Evolutionary conservation across 2,329 filamentous ascomycete genomes (phyloP).

Genomic region (Scopulariopsis brevicaulis): DNA sequence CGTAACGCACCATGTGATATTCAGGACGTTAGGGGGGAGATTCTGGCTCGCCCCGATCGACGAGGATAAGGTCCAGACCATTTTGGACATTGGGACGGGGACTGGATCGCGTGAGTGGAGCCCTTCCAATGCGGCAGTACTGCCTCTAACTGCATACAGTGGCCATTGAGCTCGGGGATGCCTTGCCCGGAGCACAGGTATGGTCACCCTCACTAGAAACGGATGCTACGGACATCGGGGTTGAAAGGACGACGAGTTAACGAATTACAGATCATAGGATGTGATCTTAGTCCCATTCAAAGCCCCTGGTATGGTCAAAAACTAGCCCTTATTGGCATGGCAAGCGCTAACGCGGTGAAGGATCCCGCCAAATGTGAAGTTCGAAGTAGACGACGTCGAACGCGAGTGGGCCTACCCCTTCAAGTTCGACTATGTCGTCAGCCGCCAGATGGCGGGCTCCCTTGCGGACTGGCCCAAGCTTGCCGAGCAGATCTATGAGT

Average conservation of each 20-base stretch:
- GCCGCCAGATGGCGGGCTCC: slow-evolving; percentile 43
- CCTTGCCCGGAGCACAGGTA: slow-evolving; percentile 11
- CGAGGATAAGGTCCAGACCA: slow-evolving; percentile 7
- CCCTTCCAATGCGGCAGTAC: too few species aligned
- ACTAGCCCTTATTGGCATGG: background rate
- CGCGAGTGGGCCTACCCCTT: slow-evolving; percentile 42
- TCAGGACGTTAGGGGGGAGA: slow-evolving; percentile 26
- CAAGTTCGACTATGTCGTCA: slow-evolving; percentile 47
- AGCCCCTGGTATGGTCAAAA: slow-evolving; percentile 8
- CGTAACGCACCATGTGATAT: slow-evolving; percentile 39
- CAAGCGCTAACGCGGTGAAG: slow-evolving; percentile 13
- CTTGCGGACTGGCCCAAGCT: slow-evolving; percentile 43
- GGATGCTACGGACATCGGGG: background rate
- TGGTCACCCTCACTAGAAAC: background rate
- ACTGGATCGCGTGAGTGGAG: slow-evolving; percentile 11
- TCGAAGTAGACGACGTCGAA: slow-evolving; percentile 47
- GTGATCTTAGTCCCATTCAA: slow-evolving; percentile 15
- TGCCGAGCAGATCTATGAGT: slow-evolving; percentile 34
- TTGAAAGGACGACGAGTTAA: background rate
- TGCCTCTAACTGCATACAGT: background rate
- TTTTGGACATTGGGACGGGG: slow-evolving; percentile 14
- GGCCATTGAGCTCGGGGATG: slow-evolving; percentile 32
- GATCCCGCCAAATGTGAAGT: slow-evolving; percentile 43
- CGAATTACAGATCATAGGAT: slow-evolving; percentile 10
- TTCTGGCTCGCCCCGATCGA: slow-evolving; percentile 17